Conservation (phyloP, 768 basidiomycete species). For the Dioszegia aurantiaca region DNA sequence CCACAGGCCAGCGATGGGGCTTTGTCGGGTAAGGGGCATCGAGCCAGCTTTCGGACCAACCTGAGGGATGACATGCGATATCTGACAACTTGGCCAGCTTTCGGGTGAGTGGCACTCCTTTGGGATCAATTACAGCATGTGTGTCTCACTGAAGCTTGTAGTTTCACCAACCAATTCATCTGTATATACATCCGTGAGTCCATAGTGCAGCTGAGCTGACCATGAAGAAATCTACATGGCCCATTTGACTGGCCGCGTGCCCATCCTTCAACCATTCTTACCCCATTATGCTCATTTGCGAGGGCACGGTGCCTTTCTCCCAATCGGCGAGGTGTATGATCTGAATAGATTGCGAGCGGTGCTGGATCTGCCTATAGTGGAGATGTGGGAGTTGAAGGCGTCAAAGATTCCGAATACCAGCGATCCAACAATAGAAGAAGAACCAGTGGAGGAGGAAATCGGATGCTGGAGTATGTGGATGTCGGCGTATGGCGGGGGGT, state of each 20-base stretch:
- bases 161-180: slow-evolving; percentile 18
- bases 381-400: slow-evolving; percentile 16
- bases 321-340: slow-evolving; percentile 14
- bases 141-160: background rate
- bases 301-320: background rate
- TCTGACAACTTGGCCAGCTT: slow-evolving; percentile 1
- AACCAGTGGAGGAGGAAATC: background rate
- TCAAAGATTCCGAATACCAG: background rate
- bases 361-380: slow-evolving; percentile 14
- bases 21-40: slow-evolving; percentile 6
- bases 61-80: slow-evolving; percentile 15
- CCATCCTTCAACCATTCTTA: slow-evolving; percentile 16
- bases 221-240: slow-evolving; percentile 18
- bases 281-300: background rate
- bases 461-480: slow-evolving; percentile 3
- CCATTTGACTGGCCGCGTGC: slow-evolving; percentile 11
- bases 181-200: slow-evolving; percentile 17
- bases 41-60: slow-evolving; percentile 9
- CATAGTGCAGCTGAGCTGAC: background rate
- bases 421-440: background rate
- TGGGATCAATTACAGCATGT: too few relatives aligned
- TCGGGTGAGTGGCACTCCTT: slow-evolving; percentile 1
- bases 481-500: background rate
- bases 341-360: slow-evolving; percentile 10
- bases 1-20: slow-evolving; percentile 4